Conservation (phyloP, 2,329 filamentous ascomycete species). For the Chaetomium olivaceum region DNA sequence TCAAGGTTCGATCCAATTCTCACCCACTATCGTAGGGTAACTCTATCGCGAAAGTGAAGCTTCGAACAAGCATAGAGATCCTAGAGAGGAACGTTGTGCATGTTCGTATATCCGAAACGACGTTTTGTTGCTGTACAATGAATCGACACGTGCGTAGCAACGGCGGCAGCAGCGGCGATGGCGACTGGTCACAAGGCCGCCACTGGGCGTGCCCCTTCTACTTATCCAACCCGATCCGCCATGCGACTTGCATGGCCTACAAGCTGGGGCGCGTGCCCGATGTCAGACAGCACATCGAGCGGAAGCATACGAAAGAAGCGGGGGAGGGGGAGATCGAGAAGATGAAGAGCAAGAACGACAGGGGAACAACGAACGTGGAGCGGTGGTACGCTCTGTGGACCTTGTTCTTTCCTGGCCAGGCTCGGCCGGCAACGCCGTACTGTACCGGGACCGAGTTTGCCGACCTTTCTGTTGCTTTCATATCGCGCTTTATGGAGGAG, state of each 20-base stretch:
- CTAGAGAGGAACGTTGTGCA: background rate
- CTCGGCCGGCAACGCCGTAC: background rate
- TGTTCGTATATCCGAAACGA: background rate
- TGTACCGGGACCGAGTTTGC: background rate
- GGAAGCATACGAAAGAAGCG: background rate
- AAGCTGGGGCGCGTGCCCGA: background rate
- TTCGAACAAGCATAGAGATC: background rate
- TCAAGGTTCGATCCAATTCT: background rate
- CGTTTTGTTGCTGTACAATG: background rate
- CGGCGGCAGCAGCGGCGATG: background rate
- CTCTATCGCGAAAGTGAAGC: background rate
- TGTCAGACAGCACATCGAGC: background rate
- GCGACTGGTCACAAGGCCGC: background rate
- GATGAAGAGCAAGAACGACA: background rate
- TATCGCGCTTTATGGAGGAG: background rate
- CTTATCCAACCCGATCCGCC: background rate
- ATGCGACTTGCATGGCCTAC: background rate
- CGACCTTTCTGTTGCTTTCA: background rate
- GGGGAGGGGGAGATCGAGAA: background rate
- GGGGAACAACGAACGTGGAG: background rate
- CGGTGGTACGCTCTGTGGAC: background rate
- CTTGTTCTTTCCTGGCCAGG: background rate
- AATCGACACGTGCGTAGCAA: background rate
- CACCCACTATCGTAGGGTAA: background rate
- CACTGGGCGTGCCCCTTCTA: background rate